Evolutionary conservation across 768 basidiomycete species (phyloP).

Genomic region (Myochromella boudieri): DNA sequence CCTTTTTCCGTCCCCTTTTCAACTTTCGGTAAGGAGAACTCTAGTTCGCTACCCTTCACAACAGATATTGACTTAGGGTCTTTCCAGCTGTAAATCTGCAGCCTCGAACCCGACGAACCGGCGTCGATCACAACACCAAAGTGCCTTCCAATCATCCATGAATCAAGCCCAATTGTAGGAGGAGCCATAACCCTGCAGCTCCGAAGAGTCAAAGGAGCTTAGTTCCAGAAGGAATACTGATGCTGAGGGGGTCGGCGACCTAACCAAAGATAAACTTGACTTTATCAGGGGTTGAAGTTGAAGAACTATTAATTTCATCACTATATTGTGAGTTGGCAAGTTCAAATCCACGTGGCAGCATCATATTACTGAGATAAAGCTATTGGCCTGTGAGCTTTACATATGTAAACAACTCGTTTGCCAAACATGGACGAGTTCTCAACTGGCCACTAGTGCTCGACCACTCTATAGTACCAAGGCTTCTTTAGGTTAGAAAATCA

Average conservation of each 20-base stretch:
- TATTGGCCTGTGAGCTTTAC: background rate
- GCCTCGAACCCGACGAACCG: constrained; percentile 93
- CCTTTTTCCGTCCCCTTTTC: constrained; percentile 86
- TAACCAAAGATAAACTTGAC: too few relatives aligned
- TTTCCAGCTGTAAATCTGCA: constrained; percentile 97
- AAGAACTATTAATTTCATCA: too few relatives aligned
- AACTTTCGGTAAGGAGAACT: constrained; percentile 71
- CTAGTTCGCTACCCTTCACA: constrained; percentile 50
- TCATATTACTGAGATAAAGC: background rate
- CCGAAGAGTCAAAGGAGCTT: background rate
- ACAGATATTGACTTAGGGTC: constrained; percentile 62
- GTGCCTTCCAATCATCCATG: constrained; percentile 77
- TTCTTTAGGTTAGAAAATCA: too few relatives aligned
- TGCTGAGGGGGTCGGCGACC: background rate
- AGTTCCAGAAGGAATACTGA: background rate
- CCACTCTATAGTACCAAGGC: too few relatives aligned
- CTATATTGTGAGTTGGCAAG: too few relatives aligned
- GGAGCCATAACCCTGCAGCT: constrained; percentile 52
- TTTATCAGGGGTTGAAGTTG: too few relatives aligned
- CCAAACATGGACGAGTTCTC: background rate
- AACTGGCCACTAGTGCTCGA: too few relatives aligned
- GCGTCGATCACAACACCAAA: constrained; percentile 98
- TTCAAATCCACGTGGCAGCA: background rate
- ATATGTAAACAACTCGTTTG: background rate
- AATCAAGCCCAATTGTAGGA: constrained; percentile 67